Conservation (phyloP, 768 basidiomycete species). For the Phaeotremella skinneri region DNA sequence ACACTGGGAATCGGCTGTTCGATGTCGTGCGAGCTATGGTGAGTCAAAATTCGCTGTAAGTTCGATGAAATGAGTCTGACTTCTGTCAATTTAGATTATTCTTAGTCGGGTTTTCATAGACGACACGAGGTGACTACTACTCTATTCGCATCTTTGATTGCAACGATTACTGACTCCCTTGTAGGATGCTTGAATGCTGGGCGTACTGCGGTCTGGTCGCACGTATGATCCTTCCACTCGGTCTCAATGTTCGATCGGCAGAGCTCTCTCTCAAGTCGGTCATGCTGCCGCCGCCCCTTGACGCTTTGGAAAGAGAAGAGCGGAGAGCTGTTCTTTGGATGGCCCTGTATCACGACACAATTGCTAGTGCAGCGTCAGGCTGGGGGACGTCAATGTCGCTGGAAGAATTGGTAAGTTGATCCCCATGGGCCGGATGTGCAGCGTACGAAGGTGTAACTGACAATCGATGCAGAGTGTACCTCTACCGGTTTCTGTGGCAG, state of each 20-base stretch:
- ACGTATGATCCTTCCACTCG: conserved; percentile 43
- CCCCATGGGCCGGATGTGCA: background rate
- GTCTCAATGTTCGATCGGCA: conserved; percentile 40
- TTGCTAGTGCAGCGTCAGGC: conserved; percentile 37
- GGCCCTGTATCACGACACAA: conserved; percentile 47
- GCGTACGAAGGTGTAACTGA: conserved; percentile 14
- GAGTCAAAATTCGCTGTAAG: background rate
- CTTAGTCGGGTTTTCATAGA: conserved; percentile 42
- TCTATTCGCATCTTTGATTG: background rate
- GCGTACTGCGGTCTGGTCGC: conserved; percentile 43
- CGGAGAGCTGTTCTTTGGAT: conserved; percentile 46
- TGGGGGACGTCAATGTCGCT: conserved; percentile 46
- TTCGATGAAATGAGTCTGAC: background rate
- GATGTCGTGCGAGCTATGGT: conserved; percentile 46
- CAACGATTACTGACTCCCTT: background rate
- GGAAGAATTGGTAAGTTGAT: conserved; percentile 42
- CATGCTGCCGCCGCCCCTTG: conserved; percentile 42
- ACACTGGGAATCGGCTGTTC: conserved; percentile 44
- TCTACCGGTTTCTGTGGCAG: conserved; percentile 32
- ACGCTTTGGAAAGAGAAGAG: conserved; percentile 49
- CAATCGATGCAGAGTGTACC: conserved; percentile 25
- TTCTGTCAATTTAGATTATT: conserved; percentile 24
- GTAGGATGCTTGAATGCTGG: conserved; percentile 45
- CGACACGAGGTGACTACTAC: conserved; percentile 27
- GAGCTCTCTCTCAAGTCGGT: conserved; percentile 42